Evolutionary conservation across 129 eudicot genomes (phyloP).

Genomic region (Calendula officinalis): DNA sequence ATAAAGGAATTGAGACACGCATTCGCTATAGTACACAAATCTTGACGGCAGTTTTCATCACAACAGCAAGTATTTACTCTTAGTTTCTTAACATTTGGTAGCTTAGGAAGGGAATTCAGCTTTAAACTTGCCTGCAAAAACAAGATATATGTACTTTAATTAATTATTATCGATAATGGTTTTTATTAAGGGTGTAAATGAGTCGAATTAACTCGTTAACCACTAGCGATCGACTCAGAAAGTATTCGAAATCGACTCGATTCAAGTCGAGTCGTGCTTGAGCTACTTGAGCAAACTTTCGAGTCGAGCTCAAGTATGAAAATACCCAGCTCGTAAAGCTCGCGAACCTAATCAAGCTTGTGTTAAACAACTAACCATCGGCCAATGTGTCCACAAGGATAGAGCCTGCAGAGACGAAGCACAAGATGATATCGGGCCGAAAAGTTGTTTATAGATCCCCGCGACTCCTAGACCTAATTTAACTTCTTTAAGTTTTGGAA

Average conservation of each 20-base stretch:
- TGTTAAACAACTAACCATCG: conserved; percentile 22
- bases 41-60: conserved; percentile 27
- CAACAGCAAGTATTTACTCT: conserved; percentile 27
- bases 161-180: background rate
- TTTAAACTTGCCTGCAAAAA: conserved; percentile 23
- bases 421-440: conserved; percentile 21
- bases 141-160: background rate
- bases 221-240: too few species aligned
- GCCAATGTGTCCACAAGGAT: conserved; percentile 26
- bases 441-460: background rate
- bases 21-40: background rate
- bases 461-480: background rate
- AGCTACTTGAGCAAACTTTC: too few species aligned
- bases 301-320: too few species aligned
- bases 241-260: too few species aligned
- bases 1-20: conserved; percentile 33
- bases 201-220: too few species aligned
- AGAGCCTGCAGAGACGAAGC: conserved; percentile 35
- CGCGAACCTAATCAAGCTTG: too few species aligned
- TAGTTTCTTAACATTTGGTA: conserved; percentile 32
- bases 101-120: conserved; percentile 19
- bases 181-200: too few species aligned
- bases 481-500: conserved; percentile 39
- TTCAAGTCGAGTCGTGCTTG: too few species aligned
- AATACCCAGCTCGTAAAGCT: too few species aligned